Base-by-base conservation (phyloP, 1,284 basidiomycete species). In the Austropuccinia psidii region DNA sequence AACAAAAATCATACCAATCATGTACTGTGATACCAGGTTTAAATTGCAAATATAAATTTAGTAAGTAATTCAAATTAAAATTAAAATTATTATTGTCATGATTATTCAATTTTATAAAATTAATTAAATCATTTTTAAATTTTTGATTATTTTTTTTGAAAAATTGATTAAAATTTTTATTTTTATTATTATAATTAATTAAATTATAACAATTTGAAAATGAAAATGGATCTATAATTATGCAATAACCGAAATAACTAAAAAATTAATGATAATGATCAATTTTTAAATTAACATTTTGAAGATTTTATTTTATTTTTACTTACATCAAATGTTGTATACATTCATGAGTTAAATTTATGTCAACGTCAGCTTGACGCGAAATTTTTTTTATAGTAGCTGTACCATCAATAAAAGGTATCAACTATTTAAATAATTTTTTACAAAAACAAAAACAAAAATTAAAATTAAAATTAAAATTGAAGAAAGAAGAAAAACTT, bases 221-320 rank as follows among this genome's bases (percentile, higher is more conserved):
- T 27, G 58, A 49, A 49, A 64, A 73, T 19, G 37, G 35, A 45
- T 73, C 69, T 33, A 58, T 73, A 45, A 73, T 62, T 21, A 73
- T 73, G 35, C 69, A 73, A 24, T 58, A 73, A 27, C 58, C 69
- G 62, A 41, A 64, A 31, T 52, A 73, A 7, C 69, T 73, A 37
- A 33, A 33, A n/a, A n/a, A 35, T 13, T 61, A 1, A 47, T 31
- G 7, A 31, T 3, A 7, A 62, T 11, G 4, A 62, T 9, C 43
- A 39, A 27, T 17, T 6, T 21, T 1, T 39, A 2, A n/a, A 58
- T 57, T 35, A 35, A 35, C 31, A 61, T 61, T 89, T 87, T 97
- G 93, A 78, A 97, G 88, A 68, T 95, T 93, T 83, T 95, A 91
- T 80, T 98, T 97, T 79, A 91, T 97, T 55, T 91, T 91, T 3